Percentiles rank a stretch among this genome's conserved stretches.
Evolutionary conservation across 2,329 filamentous ascomycete genomes (phyloP).

Genomic region (Lecanicillium sp.): DNA sequence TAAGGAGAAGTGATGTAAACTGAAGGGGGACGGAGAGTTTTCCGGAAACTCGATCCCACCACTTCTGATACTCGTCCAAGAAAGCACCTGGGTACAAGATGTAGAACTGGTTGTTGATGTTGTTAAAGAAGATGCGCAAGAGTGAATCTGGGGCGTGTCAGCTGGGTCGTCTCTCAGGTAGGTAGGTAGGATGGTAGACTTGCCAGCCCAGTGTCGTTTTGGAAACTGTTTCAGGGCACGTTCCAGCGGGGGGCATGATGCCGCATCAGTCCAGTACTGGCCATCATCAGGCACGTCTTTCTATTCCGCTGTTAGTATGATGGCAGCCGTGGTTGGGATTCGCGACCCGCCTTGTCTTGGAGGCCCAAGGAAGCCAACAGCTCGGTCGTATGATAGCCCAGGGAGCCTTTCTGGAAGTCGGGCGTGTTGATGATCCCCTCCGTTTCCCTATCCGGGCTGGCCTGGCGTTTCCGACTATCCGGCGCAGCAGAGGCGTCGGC

Average conservation of each 20-base stretch:
- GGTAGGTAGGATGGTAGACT: neutral
- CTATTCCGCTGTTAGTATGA: constrained; percentile 10
- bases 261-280: constrained; percentile 17
- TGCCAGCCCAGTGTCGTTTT: constrained; percentile 29
- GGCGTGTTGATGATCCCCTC: constrained; percentile 11
- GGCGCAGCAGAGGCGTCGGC: neutral
- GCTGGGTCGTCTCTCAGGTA: too few relatives aligned
- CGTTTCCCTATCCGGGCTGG: constrained; percentile 9
- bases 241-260: constrained; percentile 25
- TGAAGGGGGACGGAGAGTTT: constrained; percentile 27
- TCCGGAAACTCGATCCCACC: constrained; percentile 28
- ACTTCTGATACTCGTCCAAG: constrained; percentile 29
- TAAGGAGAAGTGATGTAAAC: constrained; percentile 33
- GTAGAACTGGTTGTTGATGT: constrained; percentile 35
- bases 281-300: constrained; percentile 15
- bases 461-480: constrained; percentile 12
- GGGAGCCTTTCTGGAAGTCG: neutral
- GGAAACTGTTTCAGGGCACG: constrained; percentile 29
- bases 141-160: constrained; percentile 24
- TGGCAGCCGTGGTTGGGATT: neutral
- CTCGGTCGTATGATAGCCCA: constrained; percentile 6
- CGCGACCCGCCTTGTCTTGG: constrained; percentile 5
- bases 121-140: constrained; percentile 32
- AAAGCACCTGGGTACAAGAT: constrained; percentile 32
- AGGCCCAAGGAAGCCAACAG: constrained; percentile 4